Evolutionary conservation across 768 basidiomycete genomes (phyloP), one percentile per base, ranked within the genome.

Genomic region (Trametes villosa): DNA sequence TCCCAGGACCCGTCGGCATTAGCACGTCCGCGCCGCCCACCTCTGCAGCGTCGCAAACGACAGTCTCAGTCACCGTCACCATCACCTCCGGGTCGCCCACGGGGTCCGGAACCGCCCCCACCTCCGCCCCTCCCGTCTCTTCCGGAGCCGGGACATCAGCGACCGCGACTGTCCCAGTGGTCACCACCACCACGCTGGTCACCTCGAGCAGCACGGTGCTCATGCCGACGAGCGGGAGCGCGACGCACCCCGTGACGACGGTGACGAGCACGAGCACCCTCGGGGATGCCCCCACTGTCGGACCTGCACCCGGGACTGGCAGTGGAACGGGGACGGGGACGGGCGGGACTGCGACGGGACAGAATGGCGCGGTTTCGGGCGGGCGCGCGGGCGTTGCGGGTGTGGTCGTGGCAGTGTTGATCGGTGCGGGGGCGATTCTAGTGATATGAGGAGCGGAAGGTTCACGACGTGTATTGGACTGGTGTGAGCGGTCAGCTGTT

Each of bases 201-300:
- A 53, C 59, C 11, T 29, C 59, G 29, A 60, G 36, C 36, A 41
- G 51, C 45, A 53, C 52, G n/a, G 45, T 52, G 33, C n/a, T 52
- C 4, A 9, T 47, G n/a, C 51, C 59, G 9, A 18, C 59, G 26
- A 15, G 34, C 6, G 53, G 34, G 6, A 60, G 51, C 51, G 31
- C 45, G 20, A 53, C 55, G 4, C 46, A 24, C 3, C 55, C 51
- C n/a, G 36, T 40, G 3, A 60, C 59, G 27, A 53, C 52, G 27
- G 45, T 60, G 7, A 53, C 52, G 51, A 46, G 45, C 44, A 60
- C 59, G 42, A 60, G 59, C 45, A 60, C 59, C 38, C 38, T 60
- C 17, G 38, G 45, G 5, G 41, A 42, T 51, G 44, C 20, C 1
- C 50, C 58, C 2, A n/a, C n/a, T n/a, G n/a, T n/a, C n/a, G n/a